These are phyloP conservation scores for Trichoderma semiorbis DNA, from an alignment of 2,329 filamentous ascomycete species.

Conservation along the genomic window DNA sequence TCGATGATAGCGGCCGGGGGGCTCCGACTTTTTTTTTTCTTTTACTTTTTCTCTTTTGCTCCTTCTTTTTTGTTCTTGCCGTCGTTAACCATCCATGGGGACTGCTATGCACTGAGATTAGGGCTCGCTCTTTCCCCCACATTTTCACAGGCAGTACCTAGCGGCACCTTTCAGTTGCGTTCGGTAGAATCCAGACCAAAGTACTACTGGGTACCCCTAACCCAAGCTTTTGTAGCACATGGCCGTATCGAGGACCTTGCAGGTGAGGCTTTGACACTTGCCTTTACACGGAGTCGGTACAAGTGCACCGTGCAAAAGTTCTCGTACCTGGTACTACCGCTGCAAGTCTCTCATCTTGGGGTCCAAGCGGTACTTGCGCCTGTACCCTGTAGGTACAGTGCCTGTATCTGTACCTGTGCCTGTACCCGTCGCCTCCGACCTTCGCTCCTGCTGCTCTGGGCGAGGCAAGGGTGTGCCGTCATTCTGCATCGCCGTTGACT, in stretches of 20 bases:
- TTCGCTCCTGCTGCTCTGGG: conserved; percentile 13
- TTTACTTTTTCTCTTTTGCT: not conserved
- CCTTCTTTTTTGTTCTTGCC: not conserved
- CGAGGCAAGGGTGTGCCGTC: not conserved
- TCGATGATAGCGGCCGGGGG: not conserved
- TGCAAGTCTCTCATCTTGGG: not conserved
- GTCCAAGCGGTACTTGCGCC: not conserved
- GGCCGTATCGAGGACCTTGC: not conserved
- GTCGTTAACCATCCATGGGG: not conserved
- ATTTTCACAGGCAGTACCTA: not conserved
- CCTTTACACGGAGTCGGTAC: not conserved
- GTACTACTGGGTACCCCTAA: not conserved
- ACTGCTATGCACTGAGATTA: not conserved
- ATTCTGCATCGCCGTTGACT: not conserved
- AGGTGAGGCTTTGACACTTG: not conserved
- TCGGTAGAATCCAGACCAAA: not conserved
- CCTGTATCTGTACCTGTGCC: not conserved
- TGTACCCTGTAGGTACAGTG: not conserved
- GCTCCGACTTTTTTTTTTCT: not conserved
- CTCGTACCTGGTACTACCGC: not conserved
- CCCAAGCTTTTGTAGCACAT: not conserved
- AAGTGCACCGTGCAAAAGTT: not conserved
- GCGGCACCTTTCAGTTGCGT: not conserved
- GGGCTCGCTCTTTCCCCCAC: not conserved
- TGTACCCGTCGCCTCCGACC: not conserved